Evolutionary conservation across 768 basidiomycete genomes (phyloP).

Genomic region (Myochromella boudieri): DNA sequence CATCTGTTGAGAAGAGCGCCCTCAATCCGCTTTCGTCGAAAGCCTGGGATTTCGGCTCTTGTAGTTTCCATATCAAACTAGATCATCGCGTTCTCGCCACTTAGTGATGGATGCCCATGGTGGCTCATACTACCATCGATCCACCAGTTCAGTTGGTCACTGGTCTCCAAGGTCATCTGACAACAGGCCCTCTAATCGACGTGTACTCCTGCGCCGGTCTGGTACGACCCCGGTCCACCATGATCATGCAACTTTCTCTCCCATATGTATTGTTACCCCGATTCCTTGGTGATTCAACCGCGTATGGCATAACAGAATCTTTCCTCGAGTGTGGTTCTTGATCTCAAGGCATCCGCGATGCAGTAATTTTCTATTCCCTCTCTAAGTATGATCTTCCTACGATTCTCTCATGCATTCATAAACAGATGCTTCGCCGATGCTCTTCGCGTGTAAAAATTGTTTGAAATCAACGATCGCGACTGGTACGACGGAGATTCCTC

Average conservation of each 20-base stretch:
- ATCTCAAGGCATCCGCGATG: slow-evolving; percentile 6
- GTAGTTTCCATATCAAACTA: slow-evolving; percentile 6
- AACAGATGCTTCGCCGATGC: slow-evolving; percentile 6
- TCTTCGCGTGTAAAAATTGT: slow-evolving; percentile 5
- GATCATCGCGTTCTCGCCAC: slow-evolving; percentile 12
- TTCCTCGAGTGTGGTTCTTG: slow-evolving; percentile 8
- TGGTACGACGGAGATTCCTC: neutral
- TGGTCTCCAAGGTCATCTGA: slow-evolving; percentile 13
- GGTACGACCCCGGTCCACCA: slow-evolving; percentile 6
- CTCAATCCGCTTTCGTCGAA: slow-evolving; percentile 3
- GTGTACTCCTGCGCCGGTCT: slow-evolving; percentile 10
- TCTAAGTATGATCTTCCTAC: slow-evolving; percentile 19
- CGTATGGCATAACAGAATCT: slow-evolving; percentile 2
- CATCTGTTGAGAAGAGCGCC: neutral
- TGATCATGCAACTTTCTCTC: slow-evolving; percentile 7
- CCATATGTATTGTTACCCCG: slow-evolving; percentile 2
- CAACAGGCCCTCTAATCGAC: neutral
- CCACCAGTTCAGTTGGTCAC: neutral
- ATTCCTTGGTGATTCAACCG: slow-evolving; percentile 10
- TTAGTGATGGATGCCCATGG: neutral
- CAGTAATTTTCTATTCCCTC: neutral
- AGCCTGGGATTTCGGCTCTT: slow-evolving; percentile 2
- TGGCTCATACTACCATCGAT: slow-evolving; percentile 7
- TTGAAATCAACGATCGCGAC: neutral
- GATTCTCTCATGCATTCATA: slow-evolving; percentile 7